These are phyloP conservation scores for Cutaneotrichosporon sp. DNA, from an alignment of 1,284 basidiomycete species.

Conservation along the genomic window DNA sequence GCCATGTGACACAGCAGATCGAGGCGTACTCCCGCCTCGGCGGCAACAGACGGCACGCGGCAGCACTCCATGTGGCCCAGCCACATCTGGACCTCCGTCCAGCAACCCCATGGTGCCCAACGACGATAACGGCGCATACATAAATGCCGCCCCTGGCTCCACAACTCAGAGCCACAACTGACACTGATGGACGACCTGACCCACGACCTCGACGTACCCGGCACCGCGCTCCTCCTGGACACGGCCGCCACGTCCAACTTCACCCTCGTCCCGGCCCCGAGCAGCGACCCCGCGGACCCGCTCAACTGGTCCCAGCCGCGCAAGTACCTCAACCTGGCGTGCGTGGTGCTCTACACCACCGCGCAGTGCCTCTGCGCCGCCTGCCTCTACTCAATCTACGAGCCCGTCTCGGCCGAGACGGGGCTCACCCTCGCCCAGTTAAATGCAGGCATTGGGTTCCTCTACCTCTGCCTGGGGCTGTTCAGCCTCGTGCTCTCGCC, in stretches of 20 bases:
- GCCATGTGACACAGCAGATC: no score
- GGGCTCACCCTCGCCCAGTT: constrained; percentile 32
- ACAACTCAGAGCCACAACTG: background rate
- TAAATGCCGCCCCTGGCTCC: background rate
- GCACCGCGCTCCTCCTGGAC: constrained; percentile 24
- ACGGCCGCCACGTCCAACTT: constrained; percentile 13
- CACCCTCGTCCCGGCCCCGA: constrained; percentile 27
- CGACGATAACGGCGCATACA: no score
- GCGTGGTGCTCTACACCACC: constrained; percentile 23
- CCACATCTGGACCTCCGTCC: no score
- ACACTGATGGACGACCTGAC: background rate
- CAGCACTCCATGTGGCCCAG: no score
- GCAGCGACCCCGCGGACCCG: constrained; percentile 27
- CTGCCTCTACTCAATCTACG: constrained; percentile 32
- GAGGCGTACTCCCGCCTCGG: no score
- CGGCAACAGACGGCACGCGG: no score
- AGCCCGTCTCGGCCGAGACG: constrained; percentile 24
- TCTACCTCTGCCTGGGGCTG: constrained; percentile 28
- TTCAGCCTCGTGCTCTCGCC: constrained; percentile 22
- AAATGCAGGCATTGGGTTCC: constrained; percentile 31
- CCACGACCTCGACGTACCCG: constrained; percentile 19
- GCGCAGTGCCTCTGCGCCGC: constrained; percentile 20
- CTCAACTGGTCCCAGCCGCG: constrained; percentile 32
- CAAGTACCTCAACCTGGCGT: constrained; percentile 27
- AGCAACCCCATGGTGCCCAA: no score